Conservation (phyloP, 306 rosid species). For the Rubus parviflorus region DNA sequence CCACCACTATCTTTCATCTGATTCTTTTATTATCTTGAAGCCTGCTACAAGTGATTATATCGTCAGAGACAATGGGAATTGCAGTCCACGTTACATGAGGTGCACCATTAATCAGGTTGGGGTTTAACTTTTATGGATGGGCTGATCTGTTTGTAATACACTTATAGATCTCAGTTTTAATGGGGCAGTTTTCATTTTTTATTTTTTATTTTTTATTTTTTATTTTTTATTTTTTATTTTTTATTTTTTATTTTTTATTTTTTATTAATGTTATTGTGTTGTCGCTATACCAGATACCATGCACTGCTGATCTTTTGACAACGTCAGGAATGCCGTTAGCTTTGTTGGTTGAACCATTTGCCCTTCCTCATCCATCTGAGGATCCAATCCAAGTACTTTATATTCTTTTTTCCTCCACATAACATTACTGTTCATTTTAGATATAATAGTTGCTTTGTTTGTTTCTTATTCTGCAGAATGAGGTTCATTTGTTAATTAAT, state of each 20-base stretch:
- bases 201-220: conserved; percentile 1
- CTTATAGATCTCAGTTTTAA: background rate
- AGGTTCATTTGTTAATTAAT: background rate
- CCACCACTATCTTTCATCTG: conserved; percentile 7
- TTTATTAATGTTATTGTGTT: conserved; percentile 18
- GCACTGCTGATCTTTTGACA: conserved; percentile 83
- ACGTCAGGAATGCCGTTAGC: conserved; percentile 98
- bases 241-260: background rate
- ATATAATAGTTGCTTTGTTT: conserved; percentile 4
- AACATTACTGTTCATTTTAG: conserved; percentile 13
- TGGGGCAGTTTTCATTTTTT: background rate
- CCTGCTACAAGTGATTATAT: conserved; percentile 94
- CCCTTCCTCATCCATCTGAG: conserved; percentile 95
- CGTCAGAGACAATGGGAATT: conserved; percentile 86
- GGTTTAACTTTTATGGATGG: conserved; percentile 24
- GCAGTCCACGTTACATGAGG: conserved; percentile 99
- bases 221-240: background rate
- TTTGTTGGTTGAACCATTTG: conserved; percentile 92
- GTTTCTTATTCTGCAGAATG: background rate
- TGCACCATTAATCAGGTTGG: conserved; percentile 95
- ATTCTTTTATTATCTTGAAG: conserved; percentile 45
- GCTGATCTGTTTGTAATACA: background rate
- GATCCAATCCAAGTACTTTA: conserved; percentile 83
- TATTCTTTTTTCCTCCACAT: conserved; percentile 20
- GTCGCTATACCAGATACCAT: conserved; percentile 64